Percentiles rank a stretch among this genome's conserved stretches.
Conservation (phyloP, 2,329 filamentous ascomycete genomes). For the Drechslerella dactyloides region DNA sequence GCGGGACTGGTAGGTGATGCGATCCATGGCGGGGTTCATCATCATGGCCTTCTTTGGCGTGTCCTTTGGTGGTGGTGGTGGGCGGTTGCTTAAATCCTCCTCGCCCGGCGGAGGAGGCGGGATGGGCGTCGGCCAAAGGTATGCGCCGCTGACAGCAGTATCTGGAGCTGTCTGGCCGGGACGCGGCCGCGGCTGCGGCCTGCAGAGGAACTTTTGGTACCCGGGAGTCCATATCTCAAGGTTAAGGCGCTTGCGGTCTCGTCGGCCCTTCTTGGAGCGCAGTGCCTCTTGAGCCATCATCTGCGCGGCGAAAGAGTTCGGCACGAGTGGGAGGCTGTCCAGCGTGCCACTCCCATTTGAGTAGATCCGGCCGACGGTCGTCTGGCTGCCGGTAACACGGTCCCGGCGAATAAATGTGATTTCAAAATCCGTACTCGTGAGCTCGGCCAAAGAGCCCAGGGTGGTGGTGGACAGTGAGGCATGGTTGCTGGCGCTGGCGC, state of each 20-base stretch:
- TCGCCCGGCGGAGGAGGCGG: conserved; percentile 37
- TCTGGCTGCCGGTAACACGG: conserved; percentile 17
- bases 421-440: conserved; percentile 25
- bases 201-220: conserved; percentile 42
- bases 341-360: conserved; percentile 36
- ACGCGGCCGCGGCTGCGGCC: background rate
- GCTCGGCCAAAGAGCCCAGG: conserved; percentile 3
- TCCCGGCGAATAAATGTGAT: conserved; percentile 47
- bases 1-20: conserved; percentile 29
- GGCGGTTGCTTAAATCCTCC: conserved; percentile 26
- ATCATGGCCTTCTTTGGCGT: conserved; percentile 1
- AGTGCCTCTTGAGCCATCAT: conserved; percentile 42
- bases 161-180: background rate
- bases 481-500: conserved; percentile 2
- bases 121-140: conserved; percentile 44
- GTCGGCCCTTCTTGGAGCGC: conserved; percentile 29
- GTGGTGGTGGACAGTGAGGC: conserved; percentile 12
- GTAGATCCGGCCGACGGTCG: conserved; percentile 37
- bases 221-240: conserved; percentile 42
- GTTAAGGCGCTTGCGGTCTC: conserved; percentile 39
- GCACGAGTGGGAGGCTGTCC: conserved; percentile 16
- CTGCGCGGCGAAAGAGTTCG: conserved; percentile 40
- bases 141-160: conserved; percentile 3
- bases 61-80: conserved; percentile 27
- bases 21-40: conserved; percentile 35